Conservation (phyloP, 441 rosid genomes). For the Hura crepitans region DNA sequence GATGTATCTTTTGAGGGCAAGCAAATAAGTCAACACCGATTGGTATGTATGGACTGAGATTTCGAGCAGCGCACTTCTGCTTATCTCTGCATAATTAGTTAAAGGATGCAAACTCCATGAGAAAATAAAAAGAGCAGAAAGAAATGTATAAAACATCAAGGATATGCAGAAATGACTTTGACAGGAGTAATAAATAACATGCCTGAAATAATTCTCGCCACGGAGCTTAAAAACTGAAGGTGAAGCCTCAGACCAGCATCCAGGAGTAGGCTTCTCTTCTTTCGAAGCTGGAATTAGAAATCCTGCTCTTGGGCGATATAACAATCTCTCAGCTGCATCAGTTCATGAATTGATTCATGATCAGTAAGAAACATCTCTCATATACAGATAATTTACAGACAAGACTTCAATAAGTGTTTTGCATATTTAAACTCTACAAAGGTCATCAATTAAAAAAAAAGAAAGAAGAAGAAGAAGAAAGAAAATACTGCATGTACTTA, state of each 20-base stretch:
- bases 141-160: not conserved
- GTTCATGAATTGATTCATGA: constrained; percentile 13
- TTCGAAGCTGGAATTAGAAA: constrained; percentile 41
- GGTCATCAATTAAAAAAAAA: too few relatives aligned
- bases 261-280: constrained; percentile 49
- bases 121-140: not conserved
- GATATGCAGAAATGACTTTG: not conserved
- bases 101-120: not conserved
- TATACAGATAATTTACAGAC: not conserved
- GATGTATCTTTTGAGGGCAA: constrained; percentile 58
- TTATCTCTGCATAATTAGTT: constrained; percentile 49
- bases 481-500: constrained; percentile 24
- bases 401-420: not conserved
- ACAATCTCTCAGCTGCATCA: constrained; percentile 47
- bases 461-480: not conserved
- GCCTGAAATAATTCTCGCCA: constrained; percentile 68
- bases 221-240: constrained; percentile 75
- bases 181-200: constrained; percentile 11
- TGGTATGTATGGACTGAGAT: constrained; percentile 56
- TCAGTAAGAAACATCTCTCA: not conserved
- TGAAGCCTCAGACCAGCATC: constrained; percentile 65
- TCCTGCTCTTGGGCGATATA: constrained; percentile 64
- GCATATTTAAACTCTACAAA: not conserved
- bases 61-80: constrained; percentile 59
- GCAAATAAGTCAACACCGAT: constrained; percentile 63